A percentile compares a stretch with the other conserved stretches of the same genome.
Conservation (phyloP, 1,284 basidiomycete species). For the Cutaneotrichosporon sp. region DNA sequence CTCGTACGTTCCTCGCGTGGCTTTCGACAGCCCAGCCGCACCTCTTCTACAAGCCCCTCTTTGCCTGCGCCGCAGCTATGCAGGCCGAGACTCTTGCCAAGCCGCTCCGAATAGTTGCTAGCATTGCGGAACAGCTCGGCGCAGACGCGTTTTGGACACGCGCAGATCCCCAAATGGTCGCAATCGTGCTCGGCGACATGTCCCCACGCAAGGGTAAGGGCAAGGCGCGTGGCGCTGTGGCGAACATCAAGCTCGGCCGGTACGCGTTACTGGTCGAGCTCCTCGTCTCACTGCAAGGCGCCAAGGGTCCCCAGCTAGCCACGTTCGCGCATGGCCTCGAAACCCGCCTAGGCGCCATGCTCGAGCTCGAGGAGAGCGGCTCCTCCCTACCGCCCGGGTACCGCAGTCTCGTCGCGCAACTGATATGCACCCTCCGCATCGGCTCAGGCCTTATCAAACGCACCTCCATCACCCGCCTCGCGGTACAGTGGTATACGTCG, state of each 20-base stretch:
- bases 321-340: slow-evolving; percentile 63
- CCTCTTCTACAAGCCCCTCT: slow-evolving; percentile 71
- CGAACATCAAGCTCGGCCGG: slow-evolving; percentile 63
- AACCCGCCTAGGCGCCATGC: slow-evolving; percentile 59
- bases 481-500: slow-evolving; percentile 21
- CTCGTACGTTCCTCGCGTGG: slow-evolving; percentile 32
- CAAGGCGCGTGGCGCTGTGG: slow-evolving; percentile 35
- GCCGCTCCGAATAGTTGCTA: slow-evolving; percentile 61
- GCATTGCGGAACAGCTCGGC: slow-evolving; percentile 59
- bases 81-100: slow-evolving; percentile 62
- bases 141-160: slow-evolving; percentile 62
- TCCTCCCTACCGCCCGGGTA: slow-evolving; percentile 32
- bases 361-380: slow-evolving; percentile 62
- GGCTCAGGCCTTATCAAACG: slow-evolving; percentile 21
- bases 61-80: slow-evolving; percentile 65
- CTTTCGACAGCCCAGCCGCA: slow-evolving; percentile 56
- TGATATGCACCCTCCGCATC: slow-evolving; percentile 31
- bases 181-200: slow-evolving; percentile 60
- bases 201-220: slow-evolving; percentile 44
- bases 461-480: slow-evolving; percentile 16
- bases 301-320: slow-evolving; percentile 20
- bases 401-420: slow-evolving; percentile 33
- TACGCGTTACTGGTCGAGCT: slow-evolving; percentile 65
- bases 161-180: slow-evolving; percentile 71
- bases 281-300: neutral